Evolutionary conservation across 2,329 filamentous ascomycete species (phyloP), one percentile per base, ranked within the genome.

Genomic region (Reticulascus tulasneorum): DNA sequence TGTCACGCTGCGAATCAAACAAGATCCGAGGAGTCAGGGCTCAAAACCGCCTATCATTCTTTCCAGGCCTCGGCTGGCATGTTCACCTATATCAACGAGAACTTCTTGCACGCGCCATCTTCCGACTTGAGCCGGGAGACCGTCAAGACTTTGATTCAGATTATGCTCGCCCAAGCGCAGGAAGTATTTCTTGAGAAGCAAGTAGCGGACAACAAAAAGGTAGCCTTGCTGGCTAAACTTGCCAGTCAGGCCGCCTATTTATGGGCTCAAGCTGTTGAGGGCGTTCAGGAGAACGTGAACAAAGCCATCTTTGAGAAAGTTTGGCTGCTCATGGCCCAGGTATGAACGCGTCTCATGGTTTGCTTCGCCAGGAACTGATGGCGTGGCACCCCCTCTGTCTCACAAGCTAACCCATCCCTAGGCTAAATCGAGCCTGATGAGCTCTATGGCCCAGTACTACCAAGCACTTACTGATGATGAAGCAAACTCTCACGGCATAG

Each of bases 61-160:
- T 97, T 97, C 67, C 93, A 98, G 62, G 93, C 93, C 25, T 90
- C 91, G 7, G 93, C 93, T 9, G 93, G 93, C 67, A 98, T 98
- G 93, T 98, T 97, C 62, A 97, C 91, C 35, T 98, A 98, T 55
- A 98, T 98, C 68, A 98, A 98, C 63, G 93, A 98, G 66, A 98
- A 98, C 66, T 98, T 98, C 59, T 71, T 98, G 23, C 93, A 98
- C 54, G 93, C 93, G 2, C 93, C 94, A 1, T 96, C 90, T 8
- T 90, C 87, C n/a, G 93, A 98, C 55, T 66, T 98, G 30, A 97
- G 90, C 59, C 73, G 93, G 42, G 91, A 98, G 33, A 98, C 93
- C 0, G 88, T 98, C 53, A 96, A 96, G 66, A 89, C 88, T 0
- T 64, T 98, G 47, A 97, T 98, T 56, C 78, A 83, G 33, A 79